Base-by-base conservation (phyloP, 106 monocot species). In the Apostasia ramifera region DNA sequence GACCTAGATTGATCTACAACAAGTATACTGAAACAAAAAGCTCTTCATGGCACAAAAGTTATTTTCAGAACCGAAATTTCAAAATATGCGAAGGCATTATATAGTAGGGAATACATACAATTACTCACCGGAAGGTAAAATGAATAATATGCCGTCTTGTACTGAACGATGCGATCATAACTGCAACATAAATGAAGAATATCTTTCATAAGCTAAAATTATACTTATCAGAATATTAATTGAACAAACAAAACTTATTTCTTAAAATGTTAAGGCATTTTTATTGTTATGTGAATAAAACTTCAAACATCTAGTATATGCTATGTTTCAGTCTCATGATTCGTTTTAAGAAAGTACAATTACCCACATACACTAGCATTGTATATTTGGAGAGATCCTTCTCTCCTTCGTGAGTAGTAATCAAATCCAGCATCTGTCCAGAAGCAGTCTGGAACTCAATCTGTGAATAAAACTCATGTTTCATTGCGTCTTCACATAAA, bases 111-210 rank as follows among this genome's bases (percentile, higher is more conserved):
- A 26, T 26, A 26, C 26, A 26, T 26, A 26, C 26, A 26, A 26
- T 26, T 67, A 83, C 86, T 90, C 75, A 97, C 97, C 57, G 97
- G 97, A 76, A 97, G 92, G 63, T 97, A 97, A 70, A 97, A 97
- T 53, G 97, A 97, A 72, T 97, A 97, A 73, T 92, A 92, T 3
- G 97, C 92, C 26, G 97, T 97, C 72, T 97, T 97, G 76, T 89
- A 92, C 66, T 97, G 92, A 70, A 97, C 95, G 83, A 97, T 97
- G 15, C 92, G 84, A 48, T 75, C 69, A 57, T 97, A 77, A 47
- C 95, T 97, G 82, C 80, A 80, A 40, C 38, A 63, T 14, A 61
- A 9, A 38, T 57, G 56, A 66, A 67, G n/a, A 58, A 11, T 12
- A 48, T 52, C 26, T 12, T 59, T 45, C 5, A 47, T 10, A 71